phyloP scores from a whole-genome alignment of 169 alveolate species.

The Amoebophrya sp. region DNA sequence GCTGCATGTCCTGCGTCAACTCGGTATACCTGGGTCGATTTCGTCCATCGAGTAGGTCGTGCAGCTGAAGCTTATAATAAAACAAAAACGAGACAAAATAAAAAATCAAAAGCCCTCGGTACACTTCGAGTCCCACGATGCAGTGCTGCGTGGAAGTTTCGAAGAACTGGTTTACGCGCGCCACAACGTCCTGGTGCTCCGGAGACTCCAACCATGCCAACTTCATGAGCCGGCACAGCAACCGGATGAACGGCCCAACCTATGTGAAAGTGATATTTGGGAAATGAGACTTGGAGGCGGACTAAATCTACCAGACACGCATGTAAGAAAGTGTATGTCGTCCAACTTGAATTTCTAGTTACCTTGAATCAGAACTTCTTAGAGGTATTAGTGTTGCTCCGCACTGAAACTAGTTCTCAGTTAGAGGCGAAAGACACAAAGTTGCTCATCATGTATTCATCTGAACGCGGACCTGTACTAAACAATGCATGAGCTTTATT shows the following conservation, averaged over 20 bases:
- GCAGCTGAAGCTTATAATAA: too few species aligned
- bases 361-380: too few species aligned
- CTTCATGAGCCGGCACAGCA: constrained; percentile 65
- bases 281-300: background rate
- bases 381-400: too few species aligned
- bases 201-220: constrained; percentile 73
- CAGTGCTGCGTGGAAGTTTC: constrained; percentile 73
- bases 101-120: constrained; percentile 14
- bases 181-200: constrained; percentile 47
- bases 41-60: too few species aligned
- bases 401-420: too few species aligned
- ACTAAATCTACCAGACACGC: background rate
- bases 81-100: too few species aligned
- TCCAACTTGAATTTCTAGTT: too few species aligned
- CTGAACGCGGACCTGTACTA: too few species aligned
- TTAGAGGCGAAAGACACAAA: too few species aligned
- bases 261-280: background rate
- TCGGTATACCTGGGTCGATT: constrained; percentile 34
- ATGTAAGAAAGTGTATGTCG: background rate
- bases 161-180: constrained; percentile 53
- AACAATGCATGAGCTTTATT: too few species aligned
- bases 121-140: constrained; percentile 73
- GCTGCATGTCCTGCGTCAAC: constrained; percentile 63
- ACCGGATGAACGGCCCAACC: constrained; percentile 59
- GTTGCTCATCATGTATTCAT: too few species aligned